Evolutionary conservation across 371 early-diverging fungal species (phyloP), one percentile per base, ranked within the genome.

Genomic region (Mycotypha africana): DNA sequence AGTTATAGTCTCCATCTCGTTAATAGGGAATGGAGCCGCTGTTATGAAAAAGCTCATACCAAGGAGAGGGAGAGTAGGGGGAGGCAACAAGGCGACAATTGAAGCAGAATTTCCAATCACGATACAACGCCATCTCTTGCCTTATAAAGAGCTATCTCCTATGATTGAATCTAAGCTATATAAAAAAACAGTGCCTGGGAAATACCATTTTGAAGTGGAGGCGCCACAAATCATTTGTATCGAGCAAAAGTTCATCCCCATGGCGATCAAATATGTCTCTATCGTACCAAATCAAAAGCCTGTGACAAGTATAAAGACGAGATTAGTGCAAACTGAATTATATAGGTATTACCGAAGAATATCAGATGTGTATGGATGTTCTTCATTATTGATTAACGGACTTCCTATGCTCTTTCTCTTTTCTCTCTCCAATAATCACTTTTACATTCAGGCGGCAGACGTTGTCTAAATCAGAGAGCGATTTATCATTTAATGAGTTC

Each of bases 121-220:
- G 2, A 32, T 70, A n/a, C 37, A 54, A 21, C 51, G 66, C 5
- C 66, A 66, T 42, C 28, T 63, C 5, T 33, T 70, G 19, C 59
- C 67, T 7, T 58, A 57, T 37, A 61, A 63, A 47, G 63, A 65
- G 38, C 22, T 63, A 2, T 36, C 64, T 0, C 67, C 70, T 4
- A 28, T 63, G 17, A 51, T 66, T 17, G 70, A 63, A 45, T 53
- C 70, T 9, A 60, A 50, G 39, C 19, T 63, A 14, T 63, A 49
- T 33, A 56, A 60, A 19, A 50, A 56, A 23, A 70, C 70, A 4
- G 46, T 70, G 8, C 58, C 70, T 28, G 61, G 61, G 16, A 70
- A 63, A 52, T 70, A 65, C 25, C 70, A 70, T 40, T 70, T 60
- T 19, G 70, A 70, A 28, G 50, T 70, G 20, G 70, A 70, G 39